Percentiles rank a stretch among this genome's conserved stretches.
Evolutionary conservation across 768 basidiomycete genomes (phyloP).

Genomic region (Lanmaoa pseudosensibilis): DNA sequence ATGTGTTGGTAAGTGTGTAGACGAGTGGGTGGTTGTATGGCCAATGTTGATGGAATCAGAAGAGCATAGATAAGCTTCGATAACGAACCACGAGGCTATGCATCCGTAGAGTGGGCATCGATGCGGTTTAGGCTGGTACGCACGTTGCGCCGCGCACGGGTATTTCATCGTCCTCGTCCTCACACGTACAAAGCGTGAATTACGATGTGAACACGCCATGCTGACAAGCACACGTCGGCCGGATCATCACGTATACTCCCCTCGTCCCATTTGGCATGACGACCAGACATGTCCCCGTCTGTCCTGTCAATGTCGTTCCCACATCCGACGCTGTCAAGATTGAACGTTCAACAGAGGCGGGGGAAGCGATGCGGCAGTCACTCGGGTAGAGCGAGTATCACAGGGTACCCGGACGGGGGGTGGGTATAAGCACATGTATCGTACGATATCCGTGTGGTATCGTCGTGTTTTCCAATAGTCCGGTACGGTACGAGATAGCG

Average conservation of each 20-base stretch:
- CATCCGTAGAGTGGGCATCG: not conserved
- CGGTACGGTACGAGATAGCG: not conserved
- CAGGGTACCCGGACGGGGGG: not conserved
- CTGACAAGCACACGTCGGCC: conserved; percentile 6
- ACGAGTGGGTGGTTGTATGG: not conserved
- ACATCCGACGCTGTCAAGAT: not conserved
- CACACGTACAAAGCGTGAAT: conserved; percentile 5
- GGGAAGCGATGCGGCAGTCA: not conserved
- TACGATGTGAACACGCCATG: conserved; percentile 1
- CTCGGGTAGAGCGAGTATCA: too few species aligned
- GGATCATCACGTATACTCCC: not conserved
- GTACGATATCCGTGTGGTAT: not conserved
- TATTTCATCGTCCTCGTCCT: not conserved
- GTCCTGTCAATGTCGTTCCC: not conserved
- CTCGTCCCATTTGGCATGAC: not conserved
- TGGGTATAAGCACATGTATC: conserved; percentile 4
- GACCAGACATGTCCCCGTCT: not conserved
- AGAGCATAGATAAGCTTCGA: conserved; percentile 16
- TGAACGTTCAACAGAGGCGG: too few species aligned
- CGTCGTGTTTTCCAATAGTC: not conserved
- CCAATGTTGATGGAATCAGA: conserved; percentile 4
- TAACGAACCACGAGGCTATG: conserved; percentile 17
- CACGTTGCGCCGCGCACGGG: not conserved
- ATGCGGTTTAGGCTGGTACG: conserved; percentile 2
- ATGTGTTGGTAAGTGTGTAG: not conserved